phyloP scores from a whole-genome alignment of 2,329 filamentous ascomycete genomes.

The Hirsutella rhossiliensis region DNA sequence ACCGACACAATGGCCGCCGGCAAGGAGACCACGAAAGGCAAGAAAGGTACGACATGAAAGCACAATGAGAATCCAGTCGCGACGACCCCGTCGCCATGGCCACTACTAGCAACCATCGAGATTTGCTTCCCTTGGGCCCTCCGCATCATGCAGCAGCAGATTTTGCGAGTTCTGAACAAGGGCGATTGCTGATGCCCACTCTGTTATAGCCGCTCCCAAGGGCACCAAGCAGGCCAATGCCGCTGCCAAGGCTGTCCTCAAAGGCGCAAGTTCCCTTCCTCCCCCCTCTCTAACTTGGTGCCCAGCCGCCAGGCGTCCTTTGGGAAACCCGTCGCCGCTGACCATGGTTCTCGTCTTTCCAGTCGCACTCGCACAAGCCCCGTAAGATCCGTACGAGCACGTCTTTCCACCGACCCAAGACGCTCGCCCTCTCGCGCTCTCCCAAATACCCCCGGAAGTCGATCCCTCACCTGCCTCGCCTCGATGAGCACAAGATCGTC shows the following conservation, averaged over 20 bases:
- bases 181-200: slow-evolving; percentile 61
- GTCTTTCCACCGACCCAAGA: slow-evolving; percentile 97
- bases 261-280: slow-evolving; percentile 63
- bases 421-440: slow-evolving; percentile 75
- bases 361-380: slow-evolving; percentile 63
- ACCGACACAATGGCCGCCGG: slow-evolving; percentile 23
- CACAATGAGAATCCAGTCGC: not conserved
- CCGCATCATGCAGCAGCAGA: slow-evolving; percentile 59
- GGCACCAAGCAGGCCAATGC: slow-evolving; percentile 77
- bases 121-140: not conserved
- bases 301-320: not conserved
- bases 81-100: too few relatives aligned
- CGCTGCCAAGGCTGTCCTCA: slow-evolving; percentile 91
- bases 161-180: slow-evolving; percentile 62
- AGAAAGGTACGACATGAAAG: slow-evolving; percentile 35
- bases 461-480: slow-evolving; percentile 75
- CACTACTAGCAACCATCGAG: not conserved
- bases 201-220: slow-evolving; percentile 45
- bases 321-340: not conserved
- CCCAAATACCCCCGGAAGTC: slow-evolving; percentile 98
- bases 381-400: slow-evolving; percentile 87
- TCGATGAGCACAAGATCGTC: slow-evolving; percentile 97
- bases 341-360: not conserved
- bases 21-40: slow-evolving; percentile 24
- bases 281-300: not conserved